Conservation (phyloP, 306 rosid species). For the Astragalus glycyphyllos region DNA sequence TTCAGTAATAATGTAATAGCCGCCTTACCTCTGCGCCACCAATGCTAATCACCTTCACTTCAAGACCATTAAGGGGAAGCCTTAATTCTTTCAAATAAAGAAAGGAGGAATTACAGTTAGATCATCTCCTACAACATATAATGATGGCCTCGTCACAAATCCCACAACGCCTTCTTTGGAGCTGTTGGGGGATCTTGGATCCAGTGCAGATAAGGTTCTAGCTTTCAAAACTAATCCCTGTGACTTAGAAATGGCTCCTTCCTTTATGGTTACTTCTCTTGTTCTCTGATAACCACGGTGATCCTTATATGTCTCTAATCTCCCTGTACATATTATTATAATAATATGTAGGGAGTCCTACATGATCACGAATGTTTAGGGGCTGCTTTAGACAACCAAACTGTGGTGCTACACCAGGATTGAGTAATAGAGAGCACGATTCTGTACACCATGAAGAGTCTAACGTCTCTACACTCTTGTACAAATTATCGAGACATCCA, state of each 20-base stretch:
- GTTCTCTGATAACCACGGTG: fast-evolving
- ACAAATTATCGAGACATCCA: slow-evolving; percentile 43
- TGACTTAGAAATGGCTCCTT: slow-evolving; percentile 32
- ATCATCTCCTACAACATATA: too few relatives aligned
- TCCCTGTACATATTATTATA: slow-evolving; percentile 31
- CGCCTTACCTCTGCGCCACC: slow-evolving; percentile 38
- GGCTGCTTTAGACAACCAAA: slow-evolving; percentile 33
- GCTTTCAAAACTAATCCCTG: background rate
- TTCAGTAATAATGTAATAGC: background rate
- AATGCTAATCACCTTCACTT: slow-evolving; percentile 37
- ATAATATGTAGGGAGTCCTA: background rate
- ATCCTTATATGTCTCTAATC: fast-evolving
- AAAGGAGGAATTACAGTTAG: slow-evolving; percentile 12
- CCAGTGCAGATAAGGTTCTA: background rate
- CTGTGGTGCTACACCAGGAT: slow-evolving; percentile 37
- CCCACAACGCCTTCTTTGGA: slow-evolving; percentile 31
- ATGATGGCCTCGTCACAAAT: slow-evolving; percentile 44
- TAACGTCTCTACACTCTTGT: slow-evolving; percentile 41
- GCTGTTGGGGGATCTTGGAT: slow-evolving; percentile 28
- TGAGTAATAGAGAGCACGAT: slow-evolving; percentile 17
- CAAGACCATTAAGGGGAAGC: slow-evolving; percentile 42
- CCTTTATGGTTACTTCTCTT: background rate
- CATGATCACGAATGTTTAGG: slow-evolving; percentile 30
- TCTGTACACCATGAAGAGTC: slow-evolving; percentile 40
- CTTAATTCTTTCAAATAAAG: slow-evolving; percentile 35